These are phyloP conservation scores for Globisporangium recalcitrans DNA, from an alignment of 352 stramenopile species.

Conservation along the genomic window DNA sequence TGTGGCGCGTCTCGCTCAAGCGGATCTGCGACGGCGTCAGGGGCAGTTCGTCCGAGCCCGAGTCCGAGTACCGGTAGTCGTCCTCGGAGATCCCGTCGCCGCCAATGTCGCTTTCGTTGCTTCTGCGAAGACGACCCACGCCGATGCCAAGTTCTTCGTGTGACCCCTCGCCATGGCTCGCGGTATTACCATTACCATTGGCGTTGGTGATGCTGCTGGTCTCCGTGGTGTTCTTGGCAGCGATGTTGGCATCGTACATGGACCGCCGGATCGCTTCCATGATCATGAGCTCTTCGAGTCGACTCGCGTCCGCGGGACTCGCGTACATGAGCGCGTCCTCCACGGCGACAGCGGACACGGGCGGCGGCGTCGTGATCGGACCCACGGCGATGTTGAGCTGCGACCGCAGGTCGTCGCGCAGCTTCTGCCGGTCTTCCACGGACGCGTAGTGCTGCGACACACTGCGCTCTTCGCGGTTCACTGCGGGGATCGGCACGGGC, in stretches of 20 bases:
- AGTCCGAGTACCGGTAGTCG: slow-evolving; percentile 3
- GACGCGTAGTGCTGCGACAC: slow-evolving; percentile 47
- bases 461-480: slow-evolving; percentile 27
- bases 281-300: slow-evolving; percentile 77
- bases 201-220: background rate
- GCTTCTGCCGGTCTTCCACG: slow-evolving; percentile 62
- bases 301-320: slow-evolving; percentile 45
- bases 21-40: slow-evolving; percentile 11
- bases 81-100: slow-evolving; percentile 1
- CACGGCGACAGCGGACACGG: slow-evolving; percentile 28
- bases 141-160: background rate
- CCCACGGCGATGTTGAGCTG: slow-evolving; percentile 60
- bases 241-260: slow-evolving; percentile 51
- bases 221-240: slow-evolving; percentile 25
- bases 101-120: background rate
- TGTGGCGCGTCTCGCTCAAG: slow-evolving; percentile 1
- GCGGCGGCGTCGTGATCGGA: slow-evolving; percentile 45
- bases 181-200: background rate
- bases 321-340: slow-evolving; percentile 26
- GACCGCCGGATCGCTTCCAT: slow-evolving; percentile 79
- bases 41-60: background rate
- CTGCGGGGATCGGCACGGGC: background rate
- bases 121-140: background rate
- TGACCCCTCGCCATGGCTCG: background rate
- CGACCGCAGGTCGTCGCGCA: slow-evolving; percentile 68